Base-by-base conservation (phyloP, 495 filamentous ascomycete genomes). In the Patellaria atrata region DNA sequence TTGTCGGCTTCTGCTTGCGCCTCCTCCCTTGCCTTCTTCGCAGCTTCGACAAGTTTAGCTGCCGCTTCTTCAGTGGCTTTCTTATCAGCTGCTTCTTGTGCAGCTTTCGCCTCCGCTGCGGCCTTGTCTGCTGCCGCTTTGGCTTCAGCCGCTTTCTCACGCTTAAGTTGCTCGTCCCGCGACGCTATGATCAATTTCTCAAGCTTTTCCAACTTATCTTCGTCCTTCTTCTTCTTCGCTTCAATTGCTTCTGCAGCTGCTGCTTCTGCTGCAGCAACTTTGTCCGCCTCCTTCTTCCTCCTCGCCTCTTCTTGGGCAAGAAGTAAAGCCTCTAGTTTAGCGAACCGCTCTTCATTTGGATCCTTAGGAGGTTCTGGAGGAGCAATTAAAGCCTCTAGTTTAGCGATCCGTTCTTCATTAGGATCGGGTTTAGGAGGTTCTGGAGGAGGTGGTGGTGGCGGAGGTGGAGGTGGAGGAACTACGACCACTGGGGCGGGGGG, bases 1-100 rank as follows among this genome's bases (percentile, higher is more conserved):
- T 63, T 65, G 6, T 62, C 64, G 20, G 63, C 62, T 38, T 51
- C 56, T 27, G 49, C 57, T 18, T 64, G 60, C 18, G 58, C 61
- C 31, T 60, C 59, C 19, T 53, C 54, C 12, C 33, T 15, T 7
- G 45, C 45, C 27, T 45, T 46, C 41, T 45, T 41, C 13, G 48
- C 48, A 3, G 48, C 48, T 19, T 42, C 46, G 3, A 44, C 33
- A 13, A 44, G 24, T 18, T 41, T 48, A 5, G 37, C 43, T 17
- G 59, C 55, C 15, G 44, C 38, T 40, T 64, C 58, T 1, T 55
- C 56, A n/a, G 62, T 60, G 5, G 46, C 55, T 35, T 55, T 40
- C 41, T 55, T 58, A 11, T 62, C 62, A 17, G 51, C 53, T 1
- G 49, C 56, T 14, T 54, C 53, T 24, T 55, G 57, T 18, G 60